Base-by-base conservation (phyloP, 2,329 filamentous ascomycete genomes). In the Neonectria faginata region DNA sequence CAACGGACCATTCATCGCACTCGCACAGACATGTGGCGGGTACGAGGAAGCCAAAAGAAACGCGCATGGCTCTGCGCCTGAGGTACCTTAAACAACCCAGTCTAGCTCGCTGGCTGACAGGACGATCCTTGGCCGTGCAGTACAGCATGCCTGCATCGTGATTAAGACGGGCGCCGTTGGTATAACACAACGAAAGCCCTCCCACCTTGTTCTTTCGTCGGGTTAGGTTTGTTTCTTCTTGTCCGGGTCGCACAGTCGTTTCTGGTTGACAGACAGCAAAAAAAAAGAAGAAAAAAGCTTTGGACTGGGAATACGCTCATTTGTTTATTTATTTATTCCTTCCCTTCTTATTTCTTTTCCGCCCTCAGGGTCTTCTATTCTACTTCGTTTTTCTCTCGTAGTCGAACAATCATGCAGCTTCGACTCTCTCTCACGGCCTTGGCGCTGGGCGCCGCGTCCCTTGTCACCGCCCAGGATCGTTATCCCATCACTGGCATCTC, bases 401-500 rank as follows among this genome's bases (percentile, higher is more conserved):
- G 12, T 58, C 41, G 61, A 67, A 60, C 61, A 66, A 51, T 56
- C 55, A 72, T 73, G 69, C 45, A 70, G 55, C 59, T 64, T 48
- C 70, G 66, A 42, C 57, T 66, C 31, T 60, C 70, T 42, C 50
- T 74, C 44, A 64, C 70, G 58, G 64, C 70, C 60, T 69, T 76
- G 65, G 71, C 71, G 60, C 67, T 77, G 57, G 70, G 65, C 56
- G 62, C 64, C 45, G 68, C 67, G 58, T 60, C 72, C 42, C 53
- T 73, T 20, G 69, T 70, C 52, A 71, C 68, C 54, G 75, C 69
- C 48, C 67, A 76, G 53, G 42, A 62, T 20, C 72, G 67, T 36
- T 70, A 74, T 56, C 72, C 77, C 18, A 67, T 85, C 8, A 78
- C 78, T 22, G 83, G 84, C 53, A 76, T 77, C 47, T 68, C 71